phyloP scores from a whole-genome alignment of 108 stramenopile genomes.

The Cyclostephanos tholiformis region DNA sequence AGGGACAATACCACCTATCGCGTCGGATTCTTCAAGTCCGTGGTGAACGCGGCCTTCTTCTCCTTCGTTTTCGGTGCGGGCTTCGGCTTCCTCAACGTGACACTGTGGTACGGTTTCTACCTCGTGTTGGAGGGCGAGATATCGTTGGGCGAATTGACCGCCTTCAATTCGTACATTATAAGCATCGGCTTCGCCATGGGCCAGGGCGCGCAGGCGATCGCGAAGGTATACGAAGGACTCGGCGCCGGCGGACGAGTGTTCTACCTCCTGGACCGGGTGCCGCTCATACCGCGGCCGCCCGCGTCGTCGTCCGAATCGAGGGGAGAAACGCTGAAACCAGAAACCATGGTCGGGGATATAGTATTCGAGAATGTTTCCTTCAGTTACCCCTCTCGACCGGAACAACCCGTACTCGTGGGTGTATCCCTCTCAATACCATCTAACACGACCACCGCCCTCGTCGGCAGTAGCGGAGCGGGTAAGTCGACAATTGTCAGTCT shows the following conservation, averaged over 20 bases:
- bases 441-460: constrained; percentile 71
- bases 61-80: constrained; percentile 54
- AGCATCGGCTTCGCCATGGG: constrained; percentile 64
- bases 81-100: constrained; percentile 52
- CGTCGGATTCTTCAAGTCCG: constrained; percentile 62
- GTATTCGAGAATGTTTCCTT: constrained; percentile 73
- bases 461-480: constrained; percentile 79
- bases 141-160: constrained; percentile 64
- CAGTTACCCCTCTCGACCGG: constrained; percentile 80
- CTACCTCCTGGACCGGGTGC: constrained; percentile 64
- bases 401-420: constrained; percentile 57
- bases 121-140: constrained; percentile 66
- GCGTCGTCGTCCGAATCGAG: neutral
- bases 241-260: constrained; percentile 74
- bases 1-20: constrained; percentile 49
- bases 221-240: constrained; percentile 58
- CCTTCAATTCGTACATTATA: constrained; percentile 78
- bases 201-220: constrained; percentile 32
- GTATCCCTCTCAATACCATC: constrained; percentile 44
- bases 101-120: constrained; percentile 81
- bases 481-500: constrained; percentile 81
- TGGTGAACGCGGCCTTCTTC: constrained; percentile 59
- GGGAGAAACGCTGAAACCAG: neutral
- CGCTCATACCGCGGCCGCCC: constrained; percentile 56
- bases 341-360: constrained; percentile 47